Base-by-base conservation (phyloP, 2,329 filamentous ascomycete species). In the Ascochyta rabiei region DNA sequence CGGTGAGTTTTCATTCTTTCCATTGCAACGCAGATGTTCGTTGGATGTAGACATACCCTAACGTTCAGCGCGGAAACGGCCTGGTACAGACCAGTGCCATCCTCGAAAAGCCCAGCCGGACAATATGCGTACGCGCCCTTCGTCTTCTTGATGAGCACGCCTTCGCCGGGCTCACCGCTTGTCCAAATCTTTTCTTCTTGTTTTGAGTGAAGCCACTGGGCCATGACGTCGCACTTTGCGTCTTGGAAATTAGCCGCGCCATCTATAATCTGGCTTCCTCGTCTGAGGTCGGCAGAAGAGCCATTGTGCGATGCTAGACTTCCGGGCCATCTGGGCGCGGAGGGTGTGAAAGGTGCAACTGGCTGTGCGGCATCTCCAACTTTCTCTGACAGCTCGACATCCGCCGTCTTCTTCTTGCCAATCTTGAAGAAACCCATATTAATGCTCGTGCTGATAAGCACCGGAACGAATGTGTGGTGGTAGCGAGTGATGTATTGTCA, bases 201-300 rank as follows among this genome's bases (percentile, higher is more conserved):
- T 64, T 85, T 82, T 54, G 85, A 81, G 67, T 86, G 83, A 2
- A 88, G 77, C 80, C 82, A 87, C 62, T 82, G 86, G 63, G 84
- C 84, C 79, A 86, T 84, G 59, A 88, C 81, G 67, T 87, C 83
- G 60, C 77, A 80, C 67, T 84, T 85, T 37, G 76, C 78, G 30
- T 82, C 79, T 45, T 73, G 71, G 9, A 44, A 55, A 18, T 24
- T 50, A 16, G 2, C 7, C 10, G 10, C 35, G 35, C 10, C 8
- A 16, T 9, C 35, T 13, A 15, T 18, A 3, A 15, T 23, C 7
- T 19, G 12, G 15, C 23, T 40, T 2, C 23, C 21, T 40, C 28
- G 38, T 21, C 30, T 18, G 16, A 53, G 47, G 18, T 50, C 46
- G 3, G 47, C 34, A 2, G 40, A 40, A 13, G 53, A 59, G 43